phyloP scores from a whole-genome alignment of 371 early-diverging fungal species.

The Mortierella sp. region DNA sequence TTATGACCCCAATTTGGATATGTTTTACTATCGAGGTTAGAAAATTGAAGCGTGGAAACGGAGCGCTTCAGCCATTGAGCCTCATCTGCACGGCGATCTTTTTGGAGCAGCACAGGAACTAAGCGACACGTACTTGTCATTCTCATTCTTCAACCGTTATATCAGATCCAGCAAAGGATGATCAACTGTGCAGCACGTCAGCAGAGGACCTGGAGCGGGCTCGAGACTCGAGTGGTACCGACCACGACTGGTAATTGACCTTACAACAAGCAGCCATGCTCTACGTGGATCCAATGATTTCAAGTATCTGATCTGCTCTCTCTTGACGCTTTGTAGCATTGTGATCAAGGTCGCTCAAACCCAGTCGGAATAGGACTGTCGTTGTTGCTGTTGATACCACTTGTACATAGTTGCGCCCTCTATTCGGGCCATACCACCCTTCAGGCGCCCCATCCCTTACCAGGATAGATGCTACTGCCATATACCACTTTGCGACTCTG shows the following conservation, averaged over 20 bases:
- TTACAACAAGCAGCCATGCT: neutral
- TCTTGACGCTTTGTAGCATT: constrained; percentile 24
- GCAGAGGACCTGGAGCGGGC: constrained; percentile 72
- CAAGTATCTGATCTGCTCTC: no score
- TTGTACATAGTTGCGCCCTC: no score
- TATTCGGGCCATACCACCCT: no score
- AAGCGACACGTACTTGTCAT: neutral
- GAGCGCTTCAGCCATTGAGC: neutral
- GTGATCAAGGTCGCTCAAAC: constrained; percentile 27
- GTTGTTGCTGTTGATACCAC: no score
- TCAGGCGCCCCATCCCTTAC: no score
- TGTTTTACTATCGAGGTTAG: constrained; percentile 75
- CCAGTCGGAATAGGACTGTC: no score
- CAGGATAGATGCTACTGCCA: no score
- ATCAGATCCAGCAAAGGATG: constrained; percentile 68
- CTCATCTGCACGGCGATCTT: neutral
- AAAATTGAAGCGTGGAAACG: no score
- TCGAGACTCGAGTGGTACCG: constrained; percentile 71
- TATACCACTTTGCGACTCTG: no score
- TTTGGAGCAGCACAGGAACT: no score
- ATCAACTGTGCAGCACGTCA: constrained; percentile 68
- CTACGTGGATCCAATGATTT: neutral
- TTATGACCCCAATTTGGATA: constrained; percentile 72
- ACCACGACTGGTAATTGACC: constrained; percentile 72
- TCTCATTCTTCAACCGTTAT: neutral